Conservation (phyloP, 176 grass and related monocot species). For the Cenchrus purpureus region DNA sequence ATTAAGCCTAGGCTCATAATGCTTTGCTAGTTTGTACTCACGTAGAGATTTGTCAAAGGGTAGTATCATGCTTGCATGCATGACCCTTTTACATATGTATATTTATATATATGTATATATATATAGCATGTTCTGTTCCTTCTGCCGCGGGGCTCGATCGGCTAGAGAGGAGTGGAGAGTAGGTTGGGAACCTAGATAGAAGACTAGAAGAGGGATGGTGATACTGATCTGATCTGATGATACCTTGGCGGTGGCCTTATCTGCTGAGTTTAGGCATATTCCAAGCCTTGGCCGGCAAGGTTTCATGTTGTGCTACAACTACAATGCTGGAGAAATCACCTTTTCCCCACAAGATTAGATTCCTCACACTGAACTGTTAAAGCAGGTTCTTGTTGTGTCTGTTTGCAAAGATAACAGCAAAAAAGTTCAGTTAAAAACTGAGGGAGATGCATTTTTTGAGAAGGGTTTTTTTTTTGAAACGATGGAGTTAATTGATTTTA, state of each 20-base stretch:
- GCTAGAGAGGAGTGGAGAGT: neutral
- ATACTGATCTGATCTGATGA: too few relatives aligned
- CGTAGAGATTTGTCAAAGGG: slow-evolving; percentile 19
- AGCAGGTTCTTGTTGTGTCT: neutral
- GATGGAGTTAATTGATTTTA: too few relatives aligned
- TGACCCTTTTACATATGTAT: neutral
- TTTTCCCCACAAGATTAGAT: slow-evolving; percentile 30
- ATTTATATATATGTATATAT: neutral
- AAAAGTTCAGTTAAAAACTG: neutral
- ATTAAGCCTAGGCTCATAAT: slow-evolving; percentile 11
- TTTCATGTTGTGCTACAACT: neutral
- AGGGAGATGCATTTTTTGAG: neutral
- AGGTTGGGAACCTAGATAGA: neutral
- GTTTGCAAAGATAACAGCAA: neutral
- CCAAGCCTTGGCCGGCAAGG: slow-evolving; percentile 42
- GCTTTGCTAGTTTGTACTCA: slow-evolving; percentile 5
- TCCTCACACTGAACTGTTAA: neutral
- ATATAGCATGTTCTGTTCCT: neutral
- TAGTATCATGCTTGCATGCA: slow-evolving; percentile 3
- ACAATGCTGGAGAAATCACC: slow-evolving; percentile 1
- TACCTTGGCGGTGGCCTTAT: neutral
- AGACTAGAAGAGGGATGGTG: neutral
- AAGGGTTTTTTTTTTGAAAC: neutral
- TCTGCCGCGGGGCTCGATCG: neutral
- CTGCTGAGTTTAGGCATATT: slow-evolving; percentile 25